These are phyloP conservation scores for Tuber brumale DNA, from an alignment of 495 filamentous ascomycete species.

Conservation along the genomic window DNA sequence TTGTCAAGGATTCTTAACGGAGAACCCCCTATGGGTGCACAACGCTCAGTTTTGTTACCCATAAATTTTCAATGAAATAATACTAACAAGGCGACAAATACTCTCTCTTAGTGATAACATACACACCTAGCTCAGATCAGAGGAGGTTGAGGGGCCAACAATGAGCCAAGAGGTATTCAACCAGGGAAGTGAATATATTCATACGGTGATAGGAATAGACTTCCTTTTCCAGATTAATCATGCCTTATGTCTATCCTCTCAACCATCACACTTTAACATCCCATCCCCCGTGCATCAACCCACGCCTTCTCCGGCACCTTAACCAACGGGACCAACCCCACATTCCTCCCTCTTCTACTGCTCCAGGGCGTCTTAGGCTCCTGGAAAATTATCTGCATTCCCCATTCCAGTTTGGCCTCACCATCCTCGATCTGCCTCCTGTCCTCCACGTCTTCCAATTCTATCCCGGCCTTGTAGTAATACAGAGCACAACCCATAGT, in stretches of 20 bases:
- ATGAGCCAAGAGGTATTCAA: neutral
- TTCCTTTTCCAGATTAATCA: neutral
- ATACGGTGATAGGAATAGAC: neutral
- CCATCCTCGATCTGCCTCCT: neutral
- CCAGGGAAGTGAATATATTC: neutral
- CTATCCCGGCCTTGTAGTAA: neutral
- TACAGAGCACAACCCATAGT: neutral
- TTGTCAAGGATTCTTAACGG: neutral
- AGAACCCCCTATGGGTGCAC: neutral
- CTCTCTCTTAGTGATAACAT: neutral
- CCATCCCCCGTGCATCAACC: neutral
- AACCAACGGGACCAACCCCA: neutral
- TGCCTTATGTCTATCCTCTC: neutral
- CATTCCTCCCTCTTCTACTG: neutral
- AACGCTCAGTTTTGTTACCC: neutral
- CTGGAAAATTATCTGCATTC: neutral
- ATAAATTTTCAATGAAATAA: neutral
- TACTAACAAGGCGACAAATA: neutral
- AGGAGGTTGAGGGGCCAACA: neutral
- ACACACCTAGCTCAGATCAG: neutral
- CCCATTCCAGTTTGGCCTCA: neutral
- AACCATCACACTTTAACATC: neutral
- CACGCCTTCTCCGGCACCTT: neutral
- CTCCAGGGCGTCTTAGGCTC: neutral
- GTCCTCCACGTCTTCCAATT: neutral